Percentiles rank a stretch among this genome's conserved stretches.
Conservation (phyloP, 2,329 filamentous ascomycete species). For the Diaporthe helianthi region DNA sequence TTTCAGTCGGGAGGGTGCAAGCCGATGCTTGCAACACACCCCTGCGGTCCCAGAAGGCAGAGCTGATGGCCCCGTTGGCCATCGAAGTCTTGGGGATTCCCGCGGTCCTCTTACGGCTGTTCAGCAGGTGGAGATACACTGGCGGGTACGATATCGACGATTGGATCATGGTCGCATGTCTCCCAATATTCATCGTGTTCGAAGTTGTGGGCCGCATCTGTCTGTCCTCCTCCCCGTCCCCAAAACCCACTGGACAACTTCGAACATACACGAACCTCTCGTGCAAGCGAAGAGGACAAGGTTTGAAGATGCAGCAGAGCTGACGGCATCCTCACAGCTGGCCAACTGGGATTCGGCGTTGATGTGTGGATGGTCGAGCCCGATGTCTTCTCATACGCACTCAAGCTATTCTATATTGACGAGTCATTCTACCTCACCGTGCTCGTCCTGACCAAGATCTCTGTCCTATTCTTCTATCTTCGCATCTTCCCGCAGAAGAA, state of each 20-base stretch:
- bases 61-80: constrained; percentile 46
- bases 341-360: constrained; percentile 43
- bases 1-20: constrained; percentile 43
- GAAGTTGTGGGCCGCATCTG: constrained; percentile 44
- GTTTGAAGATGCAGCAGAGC: not conserved
- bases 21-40: constrained; percentile 45
- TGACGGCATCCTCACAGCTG: constrained; percentile 37
- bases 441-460: constrained; percentile 42
- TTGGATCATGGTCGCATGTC: constrained; percentile 45
- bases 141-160: constrained; percentile 47
- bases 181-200: constrained; percentile 42
- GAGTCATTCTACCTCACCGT: constrained; percentile 44
- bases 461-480: constrained; percentile 42
- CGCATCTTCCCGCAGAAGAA: constrained; percentile 39
- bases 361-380: constrained; percentile 47
- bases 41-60: constrained; percentile 41
- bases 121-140: constrained; percentile 44
- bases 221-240: constrained; percentile 33
- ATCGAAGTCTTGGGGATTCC: constrained; percentile 46
- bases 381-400: constrained; percentile 40
- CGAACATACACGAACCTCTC: not conserved
- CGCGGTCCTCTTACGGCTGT: constrained; percentile 47
- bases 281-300: not conserved
- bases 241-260: not conserved
- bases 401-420: constrained; percentile 46